These are phyloP conservation scores for Penicillium robsamsonii DNA, from an alignment of 495 filamentous ascomycete genomes.

Conservation along the genomic window DNA sequence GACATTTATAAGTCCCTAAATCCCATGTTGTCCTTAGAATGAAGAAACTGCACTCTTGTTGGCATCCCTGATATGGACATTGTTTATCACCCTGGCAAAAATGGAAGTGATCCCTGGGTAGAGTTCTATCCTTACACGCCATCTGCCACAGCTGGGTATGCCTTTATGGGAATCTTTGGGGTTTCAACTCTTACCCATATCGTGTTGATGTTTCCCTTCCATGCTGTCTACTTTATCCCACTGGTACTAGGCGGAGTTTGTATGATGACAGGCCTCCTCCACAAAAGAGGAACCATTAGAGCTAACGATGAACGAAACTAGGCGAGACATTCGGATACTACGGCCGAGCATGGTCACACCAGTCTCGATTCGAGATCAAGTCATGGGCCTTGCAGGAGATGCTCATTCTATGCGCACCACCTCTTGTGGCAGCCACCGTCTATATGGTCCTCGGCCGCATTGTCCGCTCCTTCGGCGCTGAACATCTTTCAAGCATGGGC, in stretches of 20 bases:
- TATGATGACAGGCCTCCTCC: conserved; percentile 32
- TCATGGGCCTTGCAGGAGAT: conserved; percentile 45
- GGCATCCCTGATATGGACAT: conserved; percentile 30
- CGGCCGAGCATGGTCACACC: conserved; percentile 41
- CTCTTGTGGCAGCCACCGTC: conserved; percentile 54
- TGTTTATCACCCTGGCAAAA: conserved; percentile 31
- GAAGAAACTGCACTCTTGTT: neutral
- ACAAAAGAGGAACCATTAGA: neutral
- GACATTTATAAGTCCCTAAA: neutral
- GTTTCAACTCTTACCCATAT: conserved; percentile 40
- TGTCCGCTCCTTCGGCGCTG: conserved; percentile 49
- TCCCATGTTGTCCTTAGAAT: neutral
- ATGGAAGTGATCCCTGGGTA: conserved; percentile 34
- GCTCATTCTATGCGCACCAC: conserved; percentile 44
- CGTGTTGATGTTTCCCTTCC: conserved; percentile 40
- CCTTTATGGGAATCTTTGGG: conserved; percentile 50
- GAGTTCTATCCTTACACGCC: conserved; percentile 51
- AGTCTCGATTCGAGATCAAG: conserved; percentile 23
- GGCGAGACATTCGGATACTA: conserved; percentile 51
- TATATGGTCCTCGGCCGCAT: conserved; percentile 59
- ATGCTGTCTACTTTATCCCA: conserved; percentile 55
- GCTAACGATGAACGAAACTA: conserved; percentile 13
- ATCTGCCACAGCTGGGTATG: conserved; percentile 43
- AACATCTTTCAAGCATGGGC: conserved; percentile 33
- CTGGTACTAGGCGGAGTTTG: conserved; percentile 57